Evolutionary conservation across 2,329 filamentous ascomycete genomes (phyloP).

Genomic region (Hymenoscyphus infarciens): DNA sequence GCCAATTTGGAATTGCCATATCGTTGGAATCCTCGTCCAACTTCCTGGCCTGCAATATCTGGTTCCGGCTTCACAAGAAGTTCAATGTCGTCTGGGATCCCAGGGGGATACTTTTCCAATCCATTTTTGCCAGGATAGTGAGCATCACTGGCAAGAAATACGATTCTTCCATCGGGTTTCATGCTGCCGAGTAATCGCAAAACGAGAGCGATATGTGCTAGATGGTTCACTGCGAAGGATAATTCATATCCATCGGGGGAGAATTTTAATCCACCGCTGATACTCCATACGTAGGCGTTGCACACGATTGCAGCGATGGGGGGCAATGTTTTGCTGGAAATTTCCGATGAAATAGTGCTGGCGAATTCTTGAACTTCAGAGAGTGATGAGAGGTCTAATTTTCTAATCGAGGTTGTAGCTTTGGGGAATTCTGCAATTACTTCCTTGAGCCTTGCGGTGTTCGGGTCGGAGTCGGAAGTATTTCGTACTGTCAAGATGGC

Average conservation of each 20-base stretch:
- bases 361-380: slow-evolving; percentile 38
- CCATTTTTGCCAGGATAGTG: slow-evolving; percentile 41
- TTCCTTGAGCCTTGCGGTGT: slow-evolving; percentile 29
- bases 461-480: slow-evolving; percentile 28
- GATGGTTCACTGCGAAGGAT: slow-evolving; percentile 40
- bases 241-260: slow-evolving; percentile 39
- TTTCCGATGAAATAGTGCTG: slow-evolving; percentile 27
- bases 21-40: slow-evolving; percentile 41
- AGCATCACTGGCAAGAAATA: slow-evolving; percentile 28
- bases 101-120: slow-evolving; percentile 38
- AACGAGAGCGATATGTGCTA: slow-evolving; percentile 39
- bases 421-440: slow-evolving; percentile 25
- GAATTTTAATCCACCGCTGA: slow-evolving; percentile 33
- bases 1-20: slow-evolving; percentile 43
- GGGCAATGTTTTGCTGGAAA: slow-evolving; percentile 33
- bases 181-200: slow-evolving; percentile 36
- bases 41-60: slow-evolving; percentile 33
- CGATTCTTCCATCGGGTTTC: slow-evolving; percentile 28
- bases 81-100: slow-evolving; percentile 38
- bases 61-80: slow-evolving; percentile 36
- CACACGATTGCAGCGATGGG: slow-evolving; percentile 39
- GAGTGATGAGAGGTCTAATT: slow-evolving; percentile 39
- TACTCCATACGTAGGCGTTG: slow-evolving; percentile 41
- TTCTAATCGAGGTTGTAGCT: slow-evolving; percentile 31
- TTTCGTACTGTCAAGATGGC: slow-evolving; percentile 35